These are phyloP conservation scores for Macrolepiota albuminosa DNA, from an alignment of 768 basidiomycete genomes.

Conservation along the genomic window DNA sequence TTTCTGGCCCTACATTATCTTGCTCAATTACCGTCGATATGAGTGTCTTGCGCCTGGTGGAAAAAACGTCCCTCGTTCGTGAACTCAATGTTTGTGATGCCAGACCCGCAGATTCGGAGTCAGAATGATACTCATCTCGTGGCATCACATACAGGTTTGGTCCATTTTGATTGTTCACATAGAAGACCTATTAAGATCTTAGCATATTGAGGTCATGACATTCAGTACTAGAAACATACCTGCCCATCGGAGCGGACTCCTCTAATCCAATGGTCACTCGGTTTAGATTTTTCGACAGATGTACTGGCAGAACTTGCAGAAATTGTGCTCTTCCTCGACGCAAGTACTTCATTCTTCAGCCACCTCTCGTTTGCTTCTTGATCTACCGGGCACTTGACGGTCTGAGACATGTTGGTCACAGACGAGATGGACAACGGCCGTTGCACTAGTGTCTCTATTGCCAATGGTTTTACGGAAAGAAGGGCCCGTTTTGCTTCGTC, in stretches of 20 bases:
- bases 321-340: conserved; percentile 27
- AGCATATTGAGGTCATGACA: background rate
- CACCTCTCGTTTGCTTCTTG: conserved; percentile 47
- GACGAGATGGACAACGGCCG: conserved; percentile 25
- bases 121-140: conserved; percentile 55
- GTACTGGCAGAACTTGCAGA: conserved; percentile 26
- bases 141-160: conserved; percentile 83
- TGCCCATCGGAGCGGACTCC: conserved; percentile 77
- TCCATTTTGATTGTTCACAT: conserved; percentile 85
- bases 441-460: conserved; percentile 23
- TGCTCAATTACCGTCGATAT: conserved; percentile 32
- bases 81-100: conserved; percentile 52
- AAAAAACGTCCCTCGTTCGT: conserved; percentile 47
- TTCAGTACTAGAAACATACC: conserved; percentile 38
- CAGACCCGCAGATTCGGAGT: conserved; percentile 55
- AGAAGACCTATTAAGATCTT: conserved; percentile 66
- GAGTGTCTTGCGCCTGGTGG: conserved; percentile 33
- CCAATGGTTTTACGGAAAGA: conserved; percentile 42
- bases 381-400: conserved; percentile 34
- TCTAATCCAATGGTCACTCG: conserved; percentile 89
- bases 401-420: conserved; percentile 44
- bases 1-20: conserved; percentile 51
- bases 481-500: conserved; percentile 73
- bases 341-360: conserved; percentile 42
- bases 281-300: conserved; percentile 30